These are phyloP conservation scores for Rhododendron molle DNA, from an alignment of 148 eudicot genomes.

Conservation along the genomic window DNA sequence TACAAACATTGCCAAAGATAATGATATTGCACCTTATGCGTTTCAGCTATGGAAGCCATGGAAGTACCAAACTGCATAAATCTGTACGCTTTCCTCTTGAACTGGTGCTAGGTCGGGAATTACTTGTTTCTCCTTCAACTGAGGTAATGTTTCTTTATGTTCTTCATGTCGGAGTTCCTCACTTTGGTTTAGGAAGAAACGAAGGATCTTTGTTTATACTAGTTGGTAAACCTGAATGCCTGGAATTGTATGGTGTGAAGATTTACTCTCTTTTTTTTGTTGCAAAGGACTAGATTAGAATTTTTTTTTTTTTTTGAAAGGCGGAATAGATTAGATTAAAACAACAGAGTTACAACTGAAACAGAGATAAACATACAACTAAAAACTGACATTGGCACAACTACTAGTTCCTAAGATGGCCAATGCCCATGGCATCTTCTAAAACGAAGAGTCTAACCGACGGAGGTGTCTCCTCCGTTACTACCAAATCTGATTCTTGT, in stretches of 20 bases:
- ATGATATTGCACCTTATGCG: constrained; percentile 95
- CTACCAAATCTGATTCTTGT: too few relatives aligned
- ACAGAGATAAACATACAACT: too few relatives aligned
- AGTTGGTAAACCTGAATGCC: neutral
- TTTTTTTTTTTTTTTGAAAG: too few relatives aligned
- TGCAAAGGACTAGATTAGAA: too few relatives aligned
- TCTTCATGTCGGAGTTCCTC: neutral
- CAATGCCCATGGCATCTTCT: too few relatives aligned
- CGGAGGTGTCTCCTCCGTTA: too few relatives aligned
- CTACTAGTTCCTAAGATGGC: too few relatives aligned
- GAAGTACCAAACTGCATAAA: constrained; percentile 86
- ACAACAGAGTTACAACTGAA: too few relatives aligned
- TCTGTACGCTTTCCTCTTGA: constrained; percentile 80
- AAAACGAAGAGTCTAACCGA: too few relatives aligned
- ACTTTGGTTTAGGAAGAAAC: neutral
- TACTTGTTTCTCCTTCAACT: constrained; percentile 59
- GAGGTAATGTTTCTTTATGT: constrained; percentile 38
- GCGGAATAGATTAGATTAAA: too few relatives aligned
- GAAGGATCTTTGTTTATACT: neutral
- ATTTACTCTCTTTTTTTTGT: too few relatives aligned
- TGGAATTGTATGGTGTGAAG: neutral
- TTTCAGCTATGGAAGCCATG: constrained; percentile 81
- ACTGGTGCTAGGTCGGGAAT: constrained; percentile 63
- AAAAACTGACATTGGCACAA: too few relatives aligned
- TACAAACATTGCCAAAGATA: constrained; percentile 73